These are phyloP conservation scores for Ophiocordyceps unilateralis DNA, from an alignment of 2,329 filamentous ascomycete genomes.

Conservation along the genomic window DNA sequence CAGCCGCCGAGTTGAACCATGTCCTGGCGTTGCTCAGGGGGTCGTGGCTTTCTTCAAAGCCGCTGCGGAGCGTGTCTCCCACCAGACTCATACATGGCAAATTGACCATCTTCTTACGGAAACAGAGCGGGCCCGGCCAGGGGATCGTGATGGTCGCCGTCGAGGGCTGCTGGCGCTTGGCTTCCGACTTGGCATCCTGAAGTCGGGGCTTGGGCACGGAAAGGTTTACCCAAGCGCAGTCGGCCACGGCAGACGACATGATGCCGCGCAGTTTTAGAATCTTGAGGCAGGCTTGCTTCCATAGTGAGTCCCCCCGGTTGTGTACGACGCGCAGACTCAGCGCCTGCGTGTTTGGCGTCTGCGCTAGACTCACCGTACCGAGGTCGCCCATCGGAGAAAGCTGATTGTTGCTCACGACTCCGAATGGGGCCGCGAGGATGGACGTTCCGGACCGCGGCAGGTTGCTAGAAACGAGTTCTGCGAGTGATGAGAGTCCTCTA, in stretches of 20 bases:
- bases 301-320: constrained; percentile 24
- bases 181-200: constrained; percentile 23
- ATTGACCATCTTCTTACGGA: constrained; percentile 28
- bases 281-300: constrained; percentile 32
- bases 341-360: constrained; percentile 35
- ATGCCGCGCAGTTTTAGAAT: constrained; percentile 33
- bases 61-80: constrained; percentile 20
- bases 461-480: constrained; percentile 23
- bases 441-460: constrained; percentile 23
- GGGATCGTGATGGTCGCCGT: constrained; percentile 23
- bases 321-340: constrained; percentile 22
- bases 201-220: constrained; percentile 27
- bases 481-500: constrained; percentile 27
- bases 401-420: constrained; percentile 18
- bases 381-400: constrained; percentile 4
- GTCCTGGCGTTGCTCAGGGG: constrained; percentile 27
- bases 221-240: constrained; percentile 33
- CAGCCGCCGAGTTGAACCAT: constrained; percentile 27
- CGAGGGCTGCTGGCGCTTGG: constrained; percentile 20
- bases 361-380: constrained; percentile 20
- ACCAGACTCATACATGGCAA: constrained; percentile 20
- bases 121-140: constrained; percentile 38
- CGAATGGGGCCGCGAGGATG: constrained; percentile 38
- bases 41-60: constrained; percentile 27
- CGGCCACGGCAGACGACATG: constrained; percentile 22